Evolutionary conservation across 805 yeast genomes (phyloP), one percentile per base, ranked within the genome.

Genomic region (Wickerhamia fluorescens): DNA sequence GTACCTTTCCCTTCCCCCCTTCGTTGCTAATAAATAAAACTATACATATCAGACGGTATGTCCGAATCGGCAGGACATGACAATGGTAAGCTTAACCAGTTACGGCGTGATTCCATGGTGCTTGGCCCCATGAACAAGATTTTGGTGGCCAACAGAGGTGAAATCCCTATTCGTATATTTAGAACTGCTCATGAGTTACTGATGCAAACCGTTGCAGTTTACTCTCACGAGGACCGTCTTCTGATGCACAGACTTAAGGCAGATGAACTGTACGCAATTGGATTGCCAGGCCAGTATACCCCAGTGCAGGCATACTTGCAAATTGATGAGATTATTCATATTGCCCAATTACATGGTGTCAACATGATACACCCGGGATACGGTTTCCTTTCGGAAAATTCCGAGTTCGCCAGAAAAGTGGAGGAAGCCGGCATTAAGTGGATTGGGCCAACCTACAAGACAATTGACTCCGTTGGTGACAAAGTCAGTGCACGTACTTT

Each of bases 111-210:
- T 34, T 53, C 64, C 29, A 57, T 62, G 23, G 64, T 64, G 16
- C 45, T 64, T 41, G 71, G 69, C 28, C 62, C 59, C 33, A 58
- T 60, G 65, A 59, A 61, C 56, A 76, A 77, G 66, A 73, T 82
- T 50, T 63, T 83, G 38, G 92, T 83, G 23, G 89, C 89, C 41
- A 81, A 80, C 64, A 67, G 92, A 63, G 92, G 89, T 46, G 89
- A 82, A 57, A 81, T 81, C 45, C 89, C 89, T 24, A 78, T 80
- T 49, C 64, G 92, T 61, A 88, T 89, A 55, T 89, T 89, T 63
- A 75, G 98, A 63, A 80, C 96, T 20, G 98, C 98, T 37, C 98
- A 92, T 62, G 98, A 89, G 61, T 69, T 89, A 50, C 82, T 95
- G 14, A 85, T 92, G 95, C 87, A 84, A 51, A 88, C 98, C 0